Conservation (phyloP, 768 basidiomycete species). For the Strobilomyces confusus region DNA sequence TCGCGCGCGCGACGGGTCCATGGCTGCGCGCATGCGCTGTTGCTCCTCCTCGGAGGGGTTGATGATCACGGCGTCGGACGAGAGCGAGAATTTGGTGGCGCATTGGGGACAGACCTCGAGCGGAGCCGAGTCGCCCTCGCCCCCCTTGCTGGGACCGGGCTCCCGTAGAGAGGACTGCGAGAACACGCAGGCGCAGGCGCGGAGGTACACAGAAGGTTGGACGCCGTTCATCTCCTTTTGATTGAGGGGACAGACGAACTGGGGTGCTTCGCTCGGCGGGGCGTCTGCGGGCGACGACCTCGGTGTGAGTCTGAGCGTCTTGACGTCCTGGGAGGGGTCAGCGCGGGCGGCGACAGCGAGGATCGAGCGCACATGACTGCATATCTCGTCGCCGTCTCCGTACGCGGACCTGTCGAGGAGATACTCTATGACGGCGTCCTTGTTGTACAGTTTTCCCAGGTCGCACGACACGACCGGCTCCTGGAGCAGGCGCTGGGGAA, state of each 20-base stretch:
- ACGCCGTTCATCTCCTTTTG: slow-evolving; percentile 93
- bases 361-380: slow-evolving; percentile 84
- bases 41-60: slow-evolving; percentile 73
- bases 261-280: slow-evolving; percentile 47
- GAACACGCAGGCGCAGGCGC: slow-evolving; percentile 87
- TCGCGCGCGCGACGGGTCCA: slow-evolving; percentile 58
- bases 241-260: slow-evolving; percentile 88
- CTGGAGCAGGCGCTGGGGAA: slow-evolving; percentile 66
- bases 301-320: slow-evolving; percentile 72
- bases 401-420: slow-evolving; percentile 78
- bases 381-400: slow-evolving; percentile 90
- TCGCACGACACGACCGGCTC: slow-evolving; percentile 90
- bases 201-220: slow-evolving; percentile 84
- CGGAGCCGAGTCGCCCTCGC: slow-evolving; percentile 28
- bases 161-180: slow-evolving; percentile 79
- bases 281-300: slow-evolving; percentile 53
- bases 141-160: slow-evolving; percentile 26
- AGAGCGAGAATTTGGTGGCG: slow-evolving; percentile 59
- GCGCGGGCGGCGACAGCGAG: not conserved
- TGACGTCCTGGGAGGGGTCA: slow-evolving; percentile 63
- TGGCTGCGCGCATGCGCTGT: slow-evolving; percentile 47
- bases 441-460: slow-evolving; percentile 94
- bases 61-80: slow-evolving; percentile 53
- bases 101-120: slow-evolving; percentile 76
- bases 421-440: slow-evolving; percentile 89